phyloP scores from a whole-genome alignment of 2,329 filamentous ascomycete species.

The Colletotrichum sp. region DNA sequence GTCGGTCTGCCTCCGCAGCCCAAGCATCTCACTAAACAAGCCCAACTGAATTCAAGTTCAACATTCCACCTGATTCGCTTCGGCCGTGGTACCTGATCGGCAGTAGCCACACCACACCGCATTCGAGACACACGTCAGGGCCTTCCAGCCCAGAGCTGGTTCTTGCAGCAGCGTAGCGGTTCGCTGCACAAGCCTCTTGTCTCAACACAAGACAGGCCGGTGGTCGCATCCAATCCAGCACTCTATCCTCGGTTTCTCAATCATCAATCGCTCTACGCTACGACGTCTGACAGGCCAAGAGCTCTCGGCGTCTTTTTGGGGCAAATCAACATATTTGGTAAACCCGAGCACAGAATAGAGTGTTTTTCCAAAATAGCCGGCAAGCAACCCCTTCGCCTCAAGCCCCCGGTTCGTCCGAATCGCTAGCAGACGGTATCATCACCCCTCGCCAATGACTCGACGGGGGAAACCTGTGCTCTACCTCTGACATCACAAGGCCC shows the following conservation, averaged over 20 bases:
- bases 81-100: slow-evolving; percentile 12
- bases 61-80: background rate
- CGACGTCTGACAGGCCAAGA: slow-evolving; percentile 5
- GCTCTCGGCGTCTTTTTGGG: background rate
- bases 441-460: slow-evolving; percentile 10
- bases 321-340: background rate
- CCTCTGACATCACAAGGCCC: slow-evolving; percentile 13
- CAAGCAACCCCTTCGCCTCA: background rate
- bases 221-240: slow-evolving; percentile 3
- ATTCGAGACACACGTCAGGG: slow-evolving; percentile 5
- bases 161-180: background rate
- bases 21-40: background rate
- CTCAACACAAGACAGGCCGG: slow-evolving; percentile 16
- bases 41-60: background rate
- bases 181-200: slow-evolving; percentile 14
- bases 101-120: slow-evolving; percentile 3
- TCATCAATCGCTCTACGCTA: background rate
- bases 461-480: background rate
- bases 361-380: slow-evolving; percentile 2
- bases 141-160: background rate
- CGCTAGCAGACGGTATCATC: background rate
- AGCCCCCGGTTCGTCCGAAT: slow-evolving; percentile 13
- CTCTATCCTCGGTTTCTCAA: background rate
- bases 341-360: background rate
- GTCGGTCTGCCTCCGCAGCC: background rate